A percentile compares a stretch with the other conserved stretches of the same genome.
Evolutionary conservation across 768 basidiomycete species (phyloP).

Genomic region (Tricholoma saponaceum): DNA sequence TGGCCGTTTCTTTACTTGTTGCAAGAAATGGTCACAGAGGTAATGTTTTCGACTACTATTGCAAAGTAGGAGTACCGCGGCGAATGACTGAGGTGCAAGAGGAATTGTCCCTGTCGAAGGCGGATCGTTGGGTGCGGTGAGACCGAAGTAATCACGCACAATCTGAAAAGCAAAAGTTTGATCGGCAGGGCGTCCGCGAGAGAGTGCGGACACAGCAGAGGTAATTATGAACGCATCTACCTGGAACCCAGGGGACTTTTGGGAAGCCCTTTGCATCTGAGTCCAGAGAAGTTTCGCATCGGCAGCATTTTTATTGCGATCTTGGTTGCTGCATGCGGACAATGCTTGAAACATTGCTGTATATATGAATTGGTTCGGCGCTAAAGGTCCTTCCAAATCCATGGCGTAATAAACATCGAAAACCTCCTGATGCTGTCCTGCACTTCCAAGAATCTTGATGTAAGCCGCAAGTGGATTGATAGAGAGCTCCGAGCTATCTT

Average conservation of each 20-base stretch:
- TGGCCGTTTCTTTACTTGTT: conserved; percentile 51
- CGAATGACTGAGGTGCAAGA: conserved; percentile 46
- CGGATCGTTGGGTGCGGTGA: conserved; percentile 42
- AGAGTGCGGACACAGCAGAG: conserved; percentile 50
- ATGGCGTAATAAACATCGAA: conserved; percentile 75
- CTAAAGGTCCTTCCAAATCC: conserved; percentile 57
- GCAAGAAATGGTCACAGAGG: conserved; percentile 52
- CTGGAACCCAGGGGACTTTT: conserved; percentile 38
- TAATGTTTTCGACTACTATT: conserved; percentile 41
- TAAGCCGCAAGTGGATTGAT: conserved; percentile 53
- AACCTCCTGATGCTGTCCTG: conserved; percentile 57
- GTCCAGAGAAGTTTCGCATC: conserved; percentile 74
- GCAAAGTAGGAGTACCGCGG: conserved; percentile 54
- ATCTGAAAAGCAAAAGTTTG: conserved; percentile 66
- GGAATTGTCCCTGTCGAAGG: conserved; percentile 33
- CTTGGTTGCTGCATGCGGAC: conserved; percentile 23
- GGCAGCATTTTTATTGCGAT: conserved; percentile 42
- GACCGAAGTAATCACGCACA: conserved; percentile 57
- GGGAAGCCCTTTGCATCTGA: conserved; percentile 51
- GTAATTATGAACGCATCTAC: conserved; percentile 54
- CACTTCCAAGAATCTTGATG: conserved; percentile 61
- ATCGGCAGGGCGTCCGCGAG: conserved; percentile 53
- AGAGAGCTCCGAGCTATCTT: conserved; percentile 43
- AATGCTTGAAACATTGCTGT: conserved; percentile 62
- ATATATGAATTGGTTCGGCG: conserved; percentile 58